Conservation (phyloP, 257 asterid genomes). For the Solanum sitiens region DNA sequence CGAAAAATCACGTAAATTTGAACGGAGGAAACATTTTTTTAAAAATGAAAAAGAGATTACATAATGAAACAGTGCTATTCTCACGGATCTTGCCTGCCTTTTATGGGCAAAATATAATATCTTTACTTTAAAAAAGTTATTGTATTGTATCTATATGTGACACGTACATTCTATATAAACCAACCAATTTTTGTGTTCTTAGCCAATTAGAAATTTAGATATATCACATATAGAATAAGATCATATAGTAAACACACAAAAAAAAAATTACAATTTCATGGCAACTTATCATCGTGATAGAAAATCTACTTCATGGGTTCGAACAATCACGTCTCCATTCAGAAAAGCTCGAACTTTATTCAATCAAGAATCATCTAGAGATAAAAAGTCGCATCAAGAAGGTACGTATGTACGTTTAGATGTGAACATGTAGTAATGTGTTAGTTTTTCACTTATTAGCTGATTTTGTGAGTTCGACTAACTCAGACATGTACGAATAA, state of each 20-base stretch:
- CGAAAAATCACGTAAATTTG: too few relatives aligned
- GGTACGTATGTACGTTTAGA: not conserved
- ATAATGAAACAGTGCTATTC: slow-evolving; percentile 4
- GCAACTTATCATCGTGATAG: not conserved
- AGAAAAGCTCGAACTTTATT: slow-evolving; percentile 26
- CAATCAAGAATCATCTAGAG: slow-evolving; percentile 12
- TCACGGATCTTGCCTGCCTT: slow-evolving; percentile 28
- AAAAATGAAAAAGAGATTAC: not conserved
- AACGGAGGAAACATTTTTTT: too few relatives aligned
- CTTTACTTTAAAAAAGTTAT: not conserved
- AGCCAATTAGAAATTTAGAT: not conserved
- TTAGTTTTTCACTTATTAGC: not conserved
- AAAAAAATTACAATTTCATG: not conserved
- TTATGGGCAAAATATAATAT: not conserved
- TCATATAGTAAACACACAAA: not conserved
- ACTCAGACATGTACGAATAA: not conserved
- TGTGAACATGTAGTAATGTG: fast-evolving
- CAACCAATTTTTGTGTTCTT: not conserved
- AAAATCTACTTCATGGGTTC: slow-evolving; percentile 12
- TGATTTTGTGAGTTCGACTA: not conserved
- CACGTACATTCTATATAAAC: not conserved
- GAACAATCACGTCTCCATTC: slow-evolving; percentile 18
- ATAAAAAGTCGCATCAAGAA: slow-evolving; percentile 13
- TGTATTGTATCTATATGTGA: not conserved
- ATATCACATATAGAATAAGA: not conserved